Evolutionary conservation across 2,329 filamentous ascomycete species (phyloP), one percentile per base, ranked within the genome.

Genomic region (Aspergillus pseudonomiae): DNA sequence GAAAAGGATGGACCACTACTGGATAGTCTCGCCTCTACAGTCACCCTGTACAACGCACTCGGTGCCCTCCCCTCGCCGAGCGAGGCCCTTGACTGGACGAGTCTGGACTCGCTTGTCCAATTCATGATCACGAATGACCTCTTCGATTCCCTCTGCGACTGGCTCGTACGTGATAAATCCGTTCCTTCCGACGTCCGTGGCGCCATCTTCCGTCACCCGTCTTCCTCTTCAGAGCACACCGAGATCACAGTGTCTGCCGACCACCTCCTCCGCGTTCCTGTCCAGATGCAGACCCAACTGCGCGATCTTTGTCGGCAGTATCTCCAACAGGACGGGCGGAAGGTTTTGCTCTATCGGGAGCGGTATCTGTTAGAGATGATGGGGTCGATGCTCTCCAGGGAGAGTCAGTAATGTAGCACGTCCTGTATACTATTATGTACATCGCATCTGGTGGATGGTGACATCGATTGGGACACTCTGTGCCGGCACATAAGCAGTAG

Each of bases 41-140:
- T 60, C 14, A 41, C 59, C 4, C 28, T 64, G 24, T 60, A 61
- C 26, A 62, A 62, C 14, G 60, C 62, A 4, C 48, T 66, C 2
- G 28, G 36, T 4, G 53, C 64, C 4, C 32, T 55, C 2, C 57
- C 57, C 7, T 39, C 62, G 16, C 21, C 57, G n/a, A 55, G 59
- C 30, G 32, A 36, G 21, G 57, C 57, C 34, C 45, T 66, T 10
- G 57, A 66, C 54, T 64, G 64, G 52, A 58, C 62, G 26, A 60
- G 62, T 3, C 57, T 66, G 11, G 67, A 71, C 12, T 70, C 69
- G 0, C 67, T 74, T 3, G 36, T 76, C 0, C 63, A 61, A 1
- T 73, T 75, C 43, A 69, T 74, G 4, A 59, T 69, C n/a, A 59
- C 58, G 0, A 68, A 76, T 41, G 66, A 67, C 24, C 73, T 76